A percentile compares a stretch with the other conserved stretches of the same genome.
Evolutionary conservation across 441 rosid species (phyloP).

Genomic region (Syzygium malaccense): DNA sequence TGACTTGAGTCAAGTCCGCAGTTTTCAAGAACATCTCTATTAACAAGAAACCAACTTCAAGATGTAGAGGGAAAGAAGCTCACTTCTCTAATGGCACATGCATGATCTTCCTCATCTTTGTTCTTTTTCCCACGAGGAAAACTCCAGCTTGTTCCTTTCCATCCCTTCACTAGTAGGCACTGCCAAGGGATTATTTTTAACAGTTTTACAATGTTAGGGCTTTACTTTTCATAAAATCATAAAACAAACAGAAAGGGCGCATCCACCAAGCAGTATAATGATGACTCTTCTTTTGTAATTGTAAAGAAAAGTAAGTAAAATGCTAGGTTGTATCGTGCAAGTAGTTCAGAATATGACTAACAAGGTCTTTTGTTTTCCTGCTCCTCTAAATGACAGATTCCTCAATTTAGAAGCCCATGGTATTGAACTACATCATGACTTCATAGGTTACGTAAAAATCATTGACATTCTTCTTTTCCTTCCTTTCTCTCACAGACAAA

Average conservation of each 20-base stretch:
- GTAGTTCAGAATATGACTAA: neutral
- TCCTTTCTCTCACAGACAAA: neutral
- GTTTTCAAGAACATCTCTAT: neutral
- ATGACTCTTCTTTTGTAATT: neutral
- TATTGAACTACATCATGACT: neutral
- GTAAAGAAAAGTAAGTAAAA: neutral
- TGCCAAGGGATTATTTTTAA: constrained; percentile 21
- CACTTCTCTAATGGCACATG: constrained; percentile 95
- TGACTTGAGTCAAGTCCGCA: neutral
- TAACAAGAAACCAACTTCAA: neutral
- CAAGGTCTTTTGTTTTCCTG: neutral
- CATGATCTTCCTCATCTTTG: constrained; percentile 97
- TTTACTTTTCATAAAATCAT: neutral
- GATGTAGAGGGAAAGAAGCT: constrained; percentile 11
- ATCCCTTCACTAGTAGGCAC: constrained; percentile 96
- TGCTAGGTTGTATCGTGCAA: neutral
- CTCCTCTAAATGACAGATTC: neutral
- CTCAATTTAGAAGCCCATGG: neutral
- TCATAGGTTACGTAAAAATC: neutral
- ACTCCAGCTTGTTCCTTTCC: constrained; percentile 99
- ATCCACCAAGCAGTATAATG: neutral
- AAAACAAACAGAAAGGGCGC: neutral
- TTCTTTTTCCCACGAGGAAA: constrained; percentile 98
- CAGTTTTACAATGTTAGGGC: neutral
- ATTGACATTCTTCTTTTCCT: neutral